Evolutionary conservation across 495 filamentous ascomycete species (phyloP), one percentile per base, ranked within the genome.

Genomic region (Daldinia childiae): DNA sequence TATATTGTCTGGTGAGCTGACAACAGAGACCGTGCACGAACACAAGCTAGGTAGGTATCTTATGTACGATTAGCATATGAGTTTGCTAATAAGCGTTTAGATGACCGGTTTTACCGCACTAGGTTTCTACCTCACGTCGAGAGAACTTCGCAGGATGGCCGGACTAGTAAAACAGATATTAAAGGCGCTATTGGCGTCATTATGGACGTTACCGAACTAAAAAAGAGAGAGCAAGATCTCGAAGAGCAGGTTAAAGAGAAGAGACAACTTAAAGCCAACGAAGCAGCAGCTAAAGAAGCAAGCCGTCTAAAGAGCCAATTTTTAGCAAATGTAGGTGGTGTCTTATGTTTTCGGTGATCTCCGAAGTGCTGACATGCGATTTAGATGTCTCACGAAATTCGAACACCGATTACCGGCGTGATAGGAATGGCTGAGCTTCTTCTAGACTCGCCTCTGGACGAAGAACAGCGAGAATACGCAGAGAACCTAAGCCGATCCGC

Each of bases 381-480:
- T 6, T 51, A 92, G 79, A 97, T 97, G 92, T 92, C 89, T 24
- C 93, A 97, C 78, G 94, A 97, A 78, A 93, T 97, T 62, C 86
- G 94, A 45, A 97, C 93, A 3, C 84, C 84, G 5, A 85, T 86
- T 34, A 81, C 79, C 4, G 91, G 91, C n/a, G 90, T 94, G 72
- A 88, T 92, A 54, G 87, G 91, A 39, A 92, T 92, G 82, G 82
- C 90, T 4, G 88, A 92, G 43, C 84, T 93, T 62, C 80, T 94
- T 30, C 78, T 90, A 21, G 90, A 91, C 69, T 92, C 88, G n/a
- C 74, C 82, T 6, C 79, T 97, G 27, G 82, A 85, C 41, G 79
- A 85, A 2, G 90, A 94, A 54, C 92, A 95, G 73, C 82, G 83
- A 24, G 92, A 95, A 41, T 92, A 87, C 60, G 88, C 91, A 0